phyloP scores from a whole-genome alignment of 805 yeast species.

The Komagataella ulmi region DNA sequence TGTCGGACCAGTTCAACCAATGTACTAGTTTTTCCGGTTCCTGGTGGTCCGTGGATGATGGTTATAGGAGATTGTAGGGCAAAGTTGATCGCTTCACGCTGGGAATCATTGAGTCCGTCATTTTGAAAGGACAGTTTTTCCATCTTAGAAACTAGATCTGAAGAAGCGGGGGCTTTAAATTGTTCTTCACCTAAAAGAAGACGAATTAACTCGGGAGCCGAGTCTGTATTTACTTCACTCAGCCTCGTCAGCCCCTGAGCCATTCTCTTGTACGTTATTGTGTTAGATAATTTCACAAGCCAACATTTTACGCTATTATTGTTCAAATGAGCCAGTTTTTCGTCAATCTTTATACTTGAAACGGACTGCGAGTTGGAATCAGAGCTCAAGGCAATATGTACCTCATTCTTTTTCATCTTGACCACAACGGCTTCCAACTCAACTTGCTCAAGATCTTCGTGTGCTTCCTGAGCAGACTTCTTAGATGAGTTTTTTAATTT shows the following conservation, averaged over 20 bases:
- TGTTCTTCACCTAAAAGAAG: constrained; percentile 30
- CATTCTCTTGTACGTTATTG: constrained; percentile 69
- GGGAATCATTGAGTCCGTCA: constrained; percentile 48
- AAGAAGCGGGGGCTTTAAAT: constrained; percentile 17
- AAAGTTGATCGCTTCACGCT: constrained; percentile 56
- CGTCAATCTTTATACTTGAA: constrained; percentile 25
- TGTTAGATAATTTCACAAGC: constrained; percentile 56
- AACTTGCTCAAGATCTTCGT: constrained; percentile 11
- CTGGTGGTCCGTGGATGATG: constrained; percentile 72
- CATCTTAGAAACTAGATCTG: constrained; percentile 2
- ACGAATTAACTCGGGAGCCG: constrained; percentile 25
- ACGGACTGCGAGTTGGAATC: constrained; percentile 8
- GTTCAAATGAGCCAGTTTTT: constrained; percentile 30
- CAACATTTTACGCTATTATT: constrained; percentile 38
- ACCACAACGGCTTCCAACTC: constrained; percentile 54
- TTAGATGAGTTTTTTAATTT: constrained; percentile 18
- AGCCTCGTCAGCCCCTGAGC: constrained; percentile 60
- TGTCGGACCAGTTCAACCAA: constrained; percentile 73
- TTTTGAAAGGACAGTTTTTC: constrained; percentile 23
- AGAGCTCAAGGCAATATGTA: constrained; percentile 45
- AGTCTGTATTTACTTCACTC: constrained; percentile 25
- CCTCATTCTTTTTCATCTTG: constrained; percentile 28
- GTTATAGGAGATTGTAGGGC: constrained; percentile 42
- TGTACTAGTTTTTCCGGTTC: constrained; percentile 79
- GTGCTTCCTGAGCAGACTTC: constrained; percentile 10